phyloP scores from a whole-genome alignment of 202 grass and related monocot species.

The Hordeum pubiflorum region DNA sequence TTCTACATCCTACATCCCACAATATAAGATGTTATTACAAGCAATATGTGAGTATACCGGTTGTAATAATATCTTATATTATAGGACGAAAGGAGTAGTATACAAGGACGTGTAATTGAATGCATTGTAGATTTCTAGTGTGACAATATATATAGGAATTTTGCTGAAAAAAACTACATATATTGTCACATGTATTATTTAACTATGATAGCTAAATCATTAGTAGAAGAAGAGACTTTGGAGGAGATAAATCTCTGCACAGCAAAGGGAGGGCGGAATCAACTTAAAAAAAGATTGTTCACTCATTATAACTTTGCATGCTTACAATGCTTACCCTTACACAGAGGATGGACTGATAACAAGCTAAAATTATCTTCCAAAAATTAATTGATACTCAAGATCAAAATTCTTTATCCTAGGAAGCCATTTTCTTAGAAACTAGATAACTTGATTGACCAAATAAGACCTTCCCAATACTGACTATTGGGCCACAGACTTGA shows the following conservation, averaged over 20 bases:
- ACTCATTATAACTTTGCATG: not conserved
- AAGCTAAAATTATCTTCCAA: not conserved
- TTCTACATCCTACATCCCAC: not conserved
- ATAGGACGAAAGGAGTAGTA: too few species aligned
- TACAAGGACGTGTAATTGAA: not conserved
- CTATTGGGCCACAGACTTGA: not conserved
- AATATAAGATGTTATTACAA: too few species aligned
- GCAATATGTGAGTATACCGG: too few species aligned
- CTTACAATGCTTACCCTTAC: not conserved
- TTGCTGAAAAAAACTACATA: not conserved
- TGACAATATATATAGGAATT: not conserved
- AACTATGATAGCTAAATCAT: not conserved
- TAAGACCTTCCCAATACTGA: not conserved
- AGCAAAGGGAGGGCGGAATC: not conserved
- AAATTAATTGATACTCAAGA: not conserved
- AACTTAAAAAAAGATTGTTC: not conserved
- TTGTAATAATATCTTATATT: too few species aligned
- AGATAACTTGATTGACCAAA: not conserved
- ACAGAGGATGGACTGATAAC: not conserved
- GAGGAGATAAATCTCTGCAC: constrained; percentile 1
- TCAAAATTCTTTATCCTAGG: not conserved
- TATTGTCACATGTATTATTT: not conserved
- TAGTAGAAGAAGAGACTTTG: not conserved
- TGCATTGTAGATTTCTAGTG: not conserved
- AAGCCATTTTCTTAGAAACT: not conserved